Evolutionary conservation across 805 yeast species (phyloP), one percentile per base, ranked within the genome.

Genomic region (Candida ovalis): DNA sequence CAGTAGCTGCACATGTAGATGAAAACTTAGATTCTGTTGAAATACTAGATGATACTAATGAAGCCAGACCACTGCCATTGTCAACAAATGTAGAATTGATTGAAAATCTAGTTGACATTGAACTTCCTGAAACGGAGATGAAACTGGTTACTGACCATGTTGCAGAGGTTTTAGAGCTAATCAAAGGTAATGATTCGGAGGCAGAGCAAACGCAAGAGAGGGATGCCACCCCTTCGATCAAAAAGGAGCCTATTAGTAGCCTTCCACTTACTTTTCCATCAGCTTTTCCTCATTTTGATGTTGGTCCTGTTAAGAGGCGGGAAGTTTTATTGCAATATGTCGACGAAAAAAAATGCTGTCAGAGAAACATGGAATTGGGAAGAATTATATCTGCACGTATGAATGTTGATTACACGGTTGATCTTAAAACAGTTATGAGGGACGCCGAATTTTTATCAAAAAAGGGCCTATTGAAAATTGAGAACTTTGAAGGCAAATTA

Each of bases 361-460:
- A 70, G 24, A 67, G 77, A 1, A 75, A 77, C n/a, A 59, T 55
- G 15, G 65, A 60, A 9, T 66, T 82, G 32, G 59, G 69, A 35
- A 69, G 66, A 9, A 62, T 58, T 4, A 54, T 82, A 1, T 71
- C 79, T n/a, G 70, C 67, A 3, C 55, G 52, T 17, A 53, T 76
- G 52, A 74, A 74, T 0, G 69, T 76, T 13, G 63, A 62, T 25
- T 59, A 64, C 33, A 35, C 39, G 1, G 69, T 81, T 17, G 91
- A 85, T 54, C 73, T 78, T 30, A 75, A 73, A 45, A 85, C 91
- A 0, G 57, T 78, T 12, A 57, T 60, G 6, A 71, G 75, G 5
- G 84, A 79, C 52, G 66, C 77, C 0, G 52, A 55, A 1, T 48
- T 56, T 3, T 63, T 81, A 25, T 63, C 63, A 4, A 51, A 54